Base-by-base conservation (phyloP, 495 filamentous ascomycete species). In the Melanomma pulvis-pyrius region DNA sequence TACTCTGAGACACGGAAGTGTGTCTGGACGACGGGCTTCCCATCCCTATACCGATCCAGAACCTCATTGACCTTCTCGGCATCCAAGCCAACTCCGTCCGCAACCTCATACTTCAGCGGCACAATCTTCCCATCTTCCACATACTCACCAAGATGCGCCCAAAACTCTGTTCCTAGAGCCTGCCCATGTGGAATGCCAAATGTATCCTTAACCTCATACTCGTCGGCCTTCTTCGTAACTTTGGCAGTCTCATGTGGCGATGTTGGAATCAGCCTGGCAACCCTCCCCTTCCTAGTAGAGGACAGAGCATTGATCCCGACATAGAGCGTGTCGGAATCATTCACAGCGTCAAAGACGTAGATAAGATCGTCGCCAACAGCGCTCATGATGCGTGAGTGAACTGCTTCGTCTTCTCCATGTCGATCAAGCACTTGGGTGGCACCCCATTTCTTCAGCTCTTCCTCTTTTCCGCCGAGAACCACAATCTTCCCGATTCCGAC, bases 341-440 rank as follows among this genome's bases (percentile, higher is more conserved):
- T 47, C 47, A 79, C 61, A 0, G 68, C 44, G 57, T 79, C 75
- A 56, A 67, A 73, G 0, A 68, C 74, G 30, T 79, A 77, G 2
- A 75, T 28, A 4, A 79, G 58, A 7, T 75, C 73, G 30, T 77
- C 75, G 32, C 72, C 73, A 0, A 74, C 73, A 8, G 74, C 59
- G 6, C 53, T 70, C 1, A 70, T 66, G 28, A 77, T 71, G 47
- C 66, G 24, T 15, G 58, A 51, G 0, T 55, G 59, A 6, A 79
- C 59, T 9, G 41, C 62, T 5, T 72, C 74, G 25, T 65, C 22
- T 2, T 34, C 36, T 8, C 48, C 57, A 34, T 72, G 70, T 21
- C 70, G 70, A 48, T 72, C 70, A 6, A 72, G 26, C 1, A 72
- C 70, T 28, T 69, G 61, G 5, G 70, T 72, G 5, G 70, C 70